A percentile compares a stretch with the other conserved stretches of the same genome.
phyloP scores from a whole-genome alignment of 2,329 filamentous ascomycete species.

The Parascedosporium putredinis region DNA sequence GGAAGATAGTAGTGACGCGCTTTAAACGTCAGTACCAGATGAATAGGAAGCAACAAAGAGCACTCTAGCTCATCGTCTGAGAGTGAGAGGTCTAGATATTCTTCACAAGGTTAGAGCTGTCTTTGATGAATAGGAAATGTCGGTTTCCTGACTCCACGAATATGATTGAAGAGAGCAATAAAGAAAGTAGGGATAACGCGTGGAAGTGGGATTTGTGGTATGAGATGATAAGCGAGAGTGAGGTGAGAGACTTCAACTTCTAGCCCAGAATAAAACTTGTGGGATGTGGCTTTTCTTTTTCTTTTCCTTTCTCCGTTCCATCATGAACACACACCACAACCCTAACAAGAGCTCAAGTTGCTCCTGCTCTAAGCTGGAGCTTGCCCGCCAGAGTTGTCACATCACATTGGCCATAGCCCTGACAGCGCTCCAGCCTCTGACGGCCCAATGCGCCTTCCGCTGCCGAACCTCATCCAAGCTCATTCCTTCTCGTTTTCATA shows the following conservation, averaged over 20 bases:
- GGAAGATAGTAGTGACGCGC: too few relatives aligned
- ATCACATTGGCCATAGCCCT: neutral
- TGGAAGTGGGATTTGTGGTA: too few relatives aligned
- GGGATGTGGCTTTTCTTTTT: too few relatives aligned
- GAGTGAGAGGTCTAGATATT: neutral
- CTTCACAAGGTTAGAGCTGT: neutral
- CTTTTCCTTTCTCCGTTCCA: too few relatives aligned
- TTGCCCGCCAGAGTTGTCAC: neutral
- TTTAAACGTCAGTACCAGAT: too few relatives aligned
- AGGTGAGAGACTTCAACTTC: too few relatives aligned
- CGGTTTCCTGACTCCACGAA: too few relatives aligned
- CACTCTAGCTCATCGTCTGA: neutral
- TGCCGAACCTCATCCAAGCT: neutral
- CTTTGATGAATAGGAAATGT: neutral
- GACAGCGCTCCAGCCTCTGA: neutral
- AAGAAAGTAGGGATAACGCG: neutral
- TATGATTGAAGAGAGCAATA: too few relatives aligned
- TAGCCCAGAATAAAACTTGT: too few relatives aligned
- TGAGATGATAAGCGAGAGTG: too few relatives aligned
- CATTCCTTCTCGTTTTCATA: conserved; percentile 1
- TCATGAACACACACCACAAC: conserved; percentile 2
- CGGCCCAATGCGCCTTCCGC: neutral
- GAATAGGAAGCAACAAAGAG: neutral
- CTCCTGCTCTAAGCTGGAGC: neutral
- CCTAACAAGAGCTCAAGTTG: neutral